Evolutionary conservation across 441 rosid genomes (phyloP).

Genomic region (Kokia cookei): DNA sequence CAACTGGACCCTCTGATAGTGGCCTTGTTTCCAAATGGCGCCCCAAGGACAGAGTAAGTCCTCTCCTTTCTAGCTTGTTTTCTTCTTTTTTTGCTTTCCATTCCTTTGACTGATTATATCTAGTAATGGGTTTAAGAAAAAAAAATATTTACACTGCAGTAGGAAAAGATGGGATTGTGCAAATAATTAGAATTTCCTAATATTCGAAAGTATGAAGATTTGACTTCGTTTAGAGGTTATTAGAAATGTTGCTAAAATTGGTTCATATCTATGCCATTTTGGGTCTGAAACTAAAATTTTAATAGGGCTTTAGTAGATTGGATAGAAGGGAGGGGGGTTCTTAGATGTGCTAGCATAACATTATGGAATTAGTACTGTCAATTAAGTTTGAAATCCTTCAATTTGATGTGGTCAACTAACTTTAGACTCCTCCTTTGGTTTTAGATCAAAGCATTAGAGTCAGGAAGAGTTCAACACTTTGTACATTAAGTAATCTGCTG

Average conservation of each 20-base stretch:
- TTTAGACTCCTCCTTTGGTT: background rate
- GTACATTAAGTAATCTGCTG: background rate
- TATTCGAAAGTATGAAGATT: background rate
- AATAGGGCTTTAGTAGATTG: background rate
- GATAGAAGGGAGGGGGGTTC: background rate
- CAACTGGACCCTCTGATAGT: constrained; percentile 69
- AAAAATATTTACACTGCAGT: background rate
- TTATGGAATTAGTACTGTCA: background rate
- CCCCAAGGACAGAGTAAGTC: constrained; percentile 85
- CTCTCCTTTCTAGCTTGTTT: background rate
- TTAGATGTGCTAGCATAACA: background rate
- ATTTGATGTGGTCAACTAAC: background rate
- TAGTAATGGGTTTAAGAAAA: background rate
- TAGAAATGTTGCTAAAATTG: background rate
- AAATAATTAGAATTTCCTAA: background rate
- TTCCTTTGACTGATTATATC: background rate
- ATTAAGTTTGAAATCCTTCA: background rate
- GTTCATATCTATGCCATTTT: background rate
- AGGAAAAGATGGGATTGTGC: background rate
- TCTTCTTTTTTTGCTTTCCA: background rate
- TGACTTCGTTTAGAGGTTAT: background rate
- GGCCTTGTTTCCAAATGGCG: constrained; percentile 86
- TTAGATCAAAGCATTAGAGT: background rate
- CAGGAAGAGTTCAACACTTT: background rate
- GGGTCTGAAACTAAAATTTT: background rate